Evolutionary conservation across 352 stramenopile genomes (phyloP).

Genomic region (Phytophthora constricta): DNA sequence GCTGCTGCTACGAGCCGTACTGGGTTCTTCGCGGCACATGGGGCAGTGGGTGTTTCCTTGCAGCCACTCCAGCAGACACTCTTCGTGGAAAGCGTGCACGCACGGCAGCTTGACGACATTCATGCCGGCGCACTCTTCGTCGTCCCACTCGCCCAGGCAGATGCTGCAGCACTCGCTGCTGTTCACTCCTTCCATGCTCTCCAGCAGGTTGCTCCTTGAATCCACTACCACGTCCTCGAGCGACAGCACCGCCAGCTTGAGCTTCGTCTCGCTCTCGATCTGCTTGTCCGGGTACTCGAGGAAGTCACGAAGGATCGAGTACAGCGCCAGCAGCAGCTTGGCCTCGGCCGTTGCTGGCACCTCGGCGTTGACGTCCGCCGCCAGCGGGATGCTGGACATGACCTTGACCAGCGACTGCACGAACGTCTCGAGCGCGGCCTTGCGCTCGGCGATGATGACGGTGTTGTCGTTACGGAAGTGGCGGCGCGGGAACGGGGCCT

Average conservation of each 20-base stretch:
- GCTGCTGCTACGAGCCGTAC: conserved; percentile 8
- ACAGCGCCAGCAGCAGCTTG: conserved; percentile 64
- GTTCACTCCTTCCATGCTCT: conserved; percentile 46
- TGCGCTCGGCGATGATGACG: conserved; percentile 78
- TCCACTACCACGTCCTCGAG: conserved; percentile 86
- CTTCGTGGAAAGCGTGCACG: conserved; percentile 86
- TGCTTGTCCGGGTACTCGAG: conserved; percentile 87
- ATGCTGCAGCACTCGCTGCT: conserved; percentile 85
- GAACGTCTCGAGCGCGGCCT: conserved; percentile 73
- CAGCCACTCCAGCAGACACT: conserved; percentile 88
- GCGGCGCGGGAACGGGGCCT: conserved; percentile 67
- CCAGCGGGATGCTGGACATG: conserved; percentile 77
- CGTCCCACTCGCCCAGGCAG: conserved; percentile 82
- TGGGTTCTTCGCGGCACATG: conserved; percentile 84
- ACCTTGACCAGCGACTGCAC: conserved; percentile 86
- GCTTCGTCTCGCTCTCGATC: conserved; percentile 85
- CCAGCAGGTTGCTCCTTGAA: conserved; percentile 68
- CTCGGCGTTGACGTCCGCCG: conserved; percentile 20
- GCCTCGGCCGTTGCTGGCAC: conserved; percentile 22
- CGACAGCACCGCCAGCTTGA: conserved; percentile 82
- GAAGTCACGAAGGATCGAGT: conserved; percentile 82
- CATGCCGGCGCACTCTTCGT: conserved; percentile 81
- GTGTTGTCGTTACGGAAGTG: conserved; percentile 77
- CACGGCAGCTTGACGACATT: conserved; percentile 88
- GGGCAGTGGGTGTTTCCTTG: conserved; percentile 83